Evolutionary conservation across 345 rosid genomes (phyloP).

Genomic region (Lumnitzera racemosa): DNA sequence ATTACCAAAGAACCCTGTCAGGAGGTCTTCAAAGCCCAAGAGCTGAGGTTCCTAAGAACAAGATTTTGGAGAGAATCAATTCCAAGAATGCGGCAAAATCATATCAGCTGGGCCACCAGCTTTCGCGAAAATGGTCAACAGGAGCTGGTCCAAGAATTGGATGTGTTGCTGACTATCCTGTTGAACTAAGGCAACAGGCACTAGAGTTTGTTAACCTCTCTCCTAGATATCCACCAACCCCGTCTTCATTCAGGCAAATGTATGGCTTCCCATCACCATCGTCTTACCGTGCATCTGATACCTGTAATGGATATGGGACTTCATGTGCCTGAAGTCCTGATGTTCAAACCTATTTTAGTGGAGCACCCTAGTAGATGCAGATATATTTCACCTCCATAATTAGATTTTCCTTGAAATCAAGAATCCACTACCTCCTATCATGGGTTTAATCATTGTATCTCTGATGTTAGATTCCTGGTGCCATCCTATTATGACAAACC

Average conservation of each 20-base stretch:
- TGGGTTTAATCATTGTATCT: no score
- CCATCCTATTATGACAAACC: no score
- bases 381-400: no score
- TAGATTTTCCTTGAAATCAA: no score
- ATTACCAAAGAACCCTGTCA: conserved; percentile 64
- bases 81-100: conserved; percentile 72
- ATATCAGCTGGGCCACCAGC: conserved; percentile 74
- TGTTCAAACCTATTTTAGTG: not conserved
- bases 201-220: conserved; percentile 72
- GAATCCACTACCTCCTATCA: no score
- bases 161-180: conserved; percentile 86
- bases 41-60: conserved; percentile 49
- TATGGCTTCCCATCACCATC: no score
- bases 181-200: conserved; percentile 69
- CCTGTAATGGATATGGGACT: not conserved
- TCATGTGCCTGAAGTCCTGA: not conserved
- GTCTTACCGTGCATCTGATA: no score
- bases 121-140: conserved; percentile 77
- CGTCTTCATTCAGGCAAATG: conserved; percentile 3
- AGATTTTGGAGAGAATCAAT: conserved; percentile 71
- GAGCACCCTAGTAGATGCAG: no score
- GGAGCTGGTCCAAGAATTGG: conserved; percentile 96
- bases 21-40: conserved; percentile 73
- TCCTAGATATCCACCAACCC: conserved; percentile 35
- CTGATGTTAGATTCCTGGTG: no score